phyloP scores from a whole-genome alignment of 148 eudicot genomes.

The Chenopodium quinoa region DNA sequence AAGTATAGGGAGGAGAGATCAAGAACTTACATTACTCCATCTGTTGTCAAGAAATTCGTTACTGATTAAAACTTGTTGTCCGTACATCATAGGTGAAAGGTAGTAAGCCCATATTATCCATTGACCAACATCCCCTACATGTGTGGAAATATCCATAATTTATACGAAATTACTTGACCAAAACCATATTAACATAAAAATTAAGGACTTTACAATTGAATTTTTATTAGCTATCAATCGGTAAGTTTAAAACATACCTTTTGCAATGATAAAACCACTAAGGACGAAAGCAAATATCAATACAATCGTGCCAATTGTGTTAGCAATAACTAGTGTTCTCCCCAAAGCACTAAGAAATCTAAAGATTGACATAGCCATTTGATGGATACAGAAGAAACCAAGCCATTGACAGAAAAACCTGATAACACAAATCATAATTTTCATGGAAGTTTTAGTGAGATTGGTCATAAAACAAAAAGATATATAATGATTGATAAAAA shows the following conservation, averaged over 20 bases:
- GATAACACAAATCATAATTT: not conserved
- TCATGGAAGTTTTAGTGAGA: no score
- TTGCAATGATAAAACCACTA: slow-evolving; percentile 67
- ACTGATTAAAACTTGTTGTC: slow-evolving; percentile 58
- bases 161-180: no score
- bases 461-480: no score
- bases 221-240: no score
- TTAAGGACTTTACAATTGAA: no score
- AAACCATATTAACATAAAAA: no score
- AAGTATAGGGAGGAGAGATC: no score
- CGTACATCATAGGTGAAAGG: slow-evolving; percentile 68
- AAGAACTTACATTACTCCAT: slow-evolving; percentile 53
- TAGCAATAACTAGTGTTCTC: slow-evolving; percentile 59
- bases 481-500: no score
- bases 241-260: slow-evolving; percentile 31
- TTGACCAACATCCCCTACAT: slow-evolving; percentile 44
- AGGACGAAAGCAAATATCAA: slow-evolving; percentile 50
- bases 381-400: slow-evolving; percentile 61
- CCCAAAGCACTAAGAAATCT: slow-evolving; percentile 57
- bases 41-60: slow-evolving; percentile 68
- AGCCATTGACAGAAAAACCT: slow-evolving; percentile 66
- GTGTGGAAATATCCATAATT: slow-evolving; percentile 11
- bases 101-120: slow-evolving; percentile 74
- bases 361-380: slow-evolving; percentile 59
- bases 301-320: slow-evolving; percentile 41